Evolutionary conservation across 2,329 filamentous ascomycete species (phyloP).

Genomic region (Exophiala calicioides): DNA sequence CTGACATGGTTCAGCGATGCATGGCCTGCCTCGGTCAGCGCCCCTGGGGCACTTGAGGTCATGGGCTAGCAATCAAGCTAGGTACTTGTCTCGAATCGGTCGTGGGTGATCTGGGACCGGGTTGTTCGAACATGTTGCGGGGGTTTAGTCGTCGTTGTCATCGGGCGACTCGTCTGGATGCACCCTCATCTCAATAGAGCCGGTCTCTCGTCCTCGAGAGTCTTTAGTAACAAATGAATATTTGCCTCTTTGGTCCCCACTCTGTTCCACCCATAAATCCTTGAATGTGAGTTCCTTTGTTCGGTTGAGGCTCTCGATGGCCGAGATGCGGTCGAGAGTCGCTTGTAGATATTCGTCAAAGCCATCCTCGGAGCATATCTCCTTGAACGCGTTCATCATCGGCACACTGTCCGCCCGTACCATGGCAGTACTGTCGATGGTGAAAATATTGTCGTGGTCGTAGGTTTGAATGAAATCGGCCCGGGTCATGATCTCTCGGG

Average conservation of each 20-base stretch:
- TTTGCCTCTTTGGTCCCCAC: constrained; percentile 54
- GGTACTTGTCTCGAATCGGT: neutral
- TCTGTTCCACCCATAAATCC: constrained; percentile 73
- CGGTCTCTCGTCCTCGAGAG: constrained; percentile 48
- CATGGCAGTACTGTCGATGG: constrained; percentile 81
- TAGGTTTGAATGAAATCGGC: constrained; percentile 92
- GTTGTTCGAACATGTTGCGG: neutral
- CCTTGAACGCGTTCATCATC: constrained; percentile 88
- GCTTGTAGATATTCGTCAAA: constrained; percentile 81
- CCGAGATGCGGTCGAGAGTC: constrained; percentile 81
- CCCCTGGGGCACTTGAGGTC: too few species aligned
- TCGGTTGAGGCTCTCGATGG: constrained; percentile 87
- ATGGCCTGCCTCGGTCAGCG: constrained; percentile 12
- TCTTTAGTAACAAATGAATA: constrained; percentile 65
- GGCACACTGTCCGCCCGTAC: constrained; percentile 93
- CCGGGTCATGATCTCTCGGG: constrained; percentile 90
- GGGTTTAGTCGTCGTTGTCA: constrained; percentile 14
- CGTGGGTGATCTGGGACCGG: neutral
- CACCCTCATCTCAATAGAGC: constrained; percentile 43
- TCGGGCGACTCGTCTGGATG: constrained; percentile 21
- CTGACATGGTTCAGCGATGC: constrained; percentile 14
- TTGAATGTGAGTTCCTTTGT: constrained; percentile 96
- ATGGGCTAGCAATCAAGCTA: neutral
- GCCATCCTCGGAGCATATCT: constrained; percentile 73
- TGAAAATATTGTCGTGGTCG: constrained; percentile 93